Percentiles rank a stretch among this genome's conserved stretches.
phyloP scores from a whole-genome alignment of 2,329 filamentous ascomycete species.

The Aciculosporium take region DNA sequence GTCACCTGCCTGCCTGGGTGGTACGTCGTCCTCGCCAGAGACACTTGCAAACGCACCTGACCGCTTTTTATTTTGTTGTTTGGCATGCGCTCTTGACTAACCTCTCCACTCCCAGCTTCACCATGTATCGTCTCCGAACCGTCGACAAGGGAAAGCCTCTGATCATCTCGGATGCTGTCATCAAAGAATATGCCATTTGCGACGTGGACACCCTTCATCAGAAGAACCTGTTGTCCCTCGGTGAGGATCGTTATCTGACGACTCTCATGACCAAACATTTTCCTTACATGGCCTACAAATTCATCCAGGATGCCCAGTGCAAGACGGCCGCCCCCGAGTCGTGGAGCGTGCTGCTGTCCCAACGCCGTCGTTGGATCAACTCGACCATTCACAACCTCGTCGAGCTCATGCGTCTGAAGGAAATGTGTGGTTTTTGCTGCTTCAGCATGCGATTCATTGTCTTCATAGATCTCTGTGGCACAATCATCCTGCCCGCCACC shows the following conservation, averaged over 20 bases:
- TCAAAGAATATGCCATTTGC: slow-evolving; percentile 77
- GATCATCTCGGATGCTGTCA: slow-evolving; percentile 80
- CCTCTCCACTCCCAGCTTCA: slow-evolving; percentile 53
- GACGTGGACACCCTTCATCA: slow-evolving; percentile 89
- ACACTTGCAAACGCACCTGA: too few relatives aligned
- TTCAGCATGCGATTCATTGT: slow-evolving; percentile 97
- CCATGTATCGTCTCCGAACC: slow-evolving; percentile 93
- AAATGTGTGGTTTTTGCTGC: slow-evolving; percentile 97
- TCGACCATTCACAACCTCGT: slow-evolving; percentile 94
- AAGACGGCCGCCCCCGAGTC: slow-evolving; percentile 87
- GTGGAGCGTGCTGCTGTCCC: slow-evolving; percentile 90
- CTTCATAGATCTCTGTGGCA: slow-evolving; percentile 85
- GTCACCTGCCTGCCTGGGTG: slow-evolving; percentile 98
- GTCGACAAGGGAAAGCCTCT: slow-evolving; percentile 88
- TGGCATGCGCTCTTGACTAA: slow-evolving; percentile 22
- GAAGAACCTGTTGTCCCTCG: slow-evolving; percentile 87
- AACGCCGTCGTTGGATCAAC: slow-evolving; percentile 98
- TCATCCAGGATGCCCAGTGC: slow-evolving; percentile 83
- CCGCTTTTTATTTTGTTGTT: not conserved
- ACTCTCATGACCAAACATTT: slow-evolving; percentile 98
- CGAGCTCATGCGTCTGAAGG: slow-evolving; percentile 77
- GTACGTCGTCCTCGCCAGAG: slow-evolving; percentile 44
- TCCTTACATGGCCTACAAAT: slow-evolving; percentile 91
- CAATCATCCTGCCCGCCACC: slow-evolving; percentile 79
- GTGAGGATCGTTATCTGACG: slow-evolving; percentile 93